These are phyloP conservation scores for Lyophyllum atratum DNA, from an alignment of 768 basidiomycete species.

Conservation along the genomic window DNA sequence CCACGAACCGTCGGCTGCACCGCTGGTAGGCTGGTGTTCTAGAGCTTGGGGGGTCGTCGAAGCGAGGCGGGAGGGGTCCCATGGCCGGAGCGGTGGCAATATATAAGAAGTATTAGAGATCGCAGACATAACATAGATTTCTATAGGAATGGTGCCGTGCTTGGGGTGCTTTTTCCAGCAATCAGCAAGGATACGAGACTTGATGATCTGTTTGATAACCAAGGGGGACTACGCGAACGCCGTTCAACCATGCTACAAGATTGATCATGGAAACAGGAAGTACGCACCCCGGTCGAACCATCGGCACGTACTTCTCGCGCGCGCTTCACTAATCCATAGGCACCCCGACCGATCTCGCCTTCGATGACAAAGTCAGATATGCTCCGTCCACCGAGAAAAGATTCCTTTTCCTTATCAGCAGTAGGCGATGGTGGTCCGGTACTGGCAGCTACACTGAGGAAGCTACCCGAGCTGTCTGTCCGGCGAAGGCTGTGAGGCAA, in stretches of 20 bases:
- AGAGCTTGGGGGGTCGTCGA: conserved; percentile 17
- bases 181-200: conserved; percentile 96
- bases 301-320: conserved; percentile 76
- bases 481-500: conserved; percentile 67
- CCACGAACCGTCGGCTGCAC: conserved; percentile 49
- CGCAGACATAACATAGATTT: conserved; percentile 93
- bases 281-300: conserved; percentile 82
- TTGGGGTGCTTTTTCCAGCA: conserved; percentile 99
- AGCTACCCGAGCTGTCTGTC: conserved; percentile 61
- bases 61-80: conserved; percentile 70
- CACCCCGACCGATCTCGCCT: conserved; percentile 88
- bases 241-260: conserved; percentile 19
- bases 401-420: conserved; percentile 41
- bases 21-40: conserved; percentile 13
- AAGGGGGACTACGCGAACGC: conserved; percentile 65
- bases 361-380: conserved; percentile 88
- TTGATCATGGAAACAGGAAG: conserved; percentile 10
- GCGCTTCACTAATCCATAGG: conserved; percentile 93
- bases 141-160: conserved; percentile 96
- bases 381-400: conserved; percentile 62
- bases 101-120: conserved; percentile 81
- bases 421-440: conserved; percentile 67
- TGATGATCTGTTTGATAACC: conserved; percentile 98
- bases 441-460: conserved; percentile 59
- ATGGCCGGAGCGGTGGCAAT: conserved; percentile 77